A percentile compares a stretch with the other conserved stretches of the same genome.
These are phyloP conservation scores for Myxozyma kluyveri DNA, from an alignment of 805 yeast genomes.

Conservation along the genomic window DNA sequence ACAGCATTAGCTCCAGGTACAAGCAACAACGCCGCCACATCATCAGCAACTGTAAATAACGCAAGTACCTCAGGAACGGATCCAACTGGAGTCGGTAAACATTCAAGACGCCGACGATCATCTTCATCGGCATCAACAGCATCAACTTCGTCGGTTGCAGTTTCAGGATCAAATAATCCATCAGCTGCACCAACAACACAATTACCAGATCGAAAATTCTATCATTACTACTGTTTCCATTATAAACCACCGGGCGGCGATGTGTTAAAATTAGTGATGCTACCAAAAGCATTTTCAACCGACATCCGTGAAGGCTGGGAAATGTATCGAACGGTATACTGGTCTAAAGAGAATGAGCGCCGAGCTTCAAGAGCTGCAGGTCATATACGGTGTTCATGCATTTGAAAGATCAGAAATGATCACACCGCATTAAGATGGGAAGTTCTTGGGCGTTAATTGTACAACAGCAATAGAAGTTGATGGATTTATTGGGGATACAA, in stretches of 20 bases:
- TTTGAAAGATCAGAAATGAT: no score
- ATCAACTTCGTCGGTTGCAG: constrained; percentile 2
- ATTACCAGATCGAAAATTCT: constrained; percentile 6
- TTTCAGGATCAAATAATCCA: neutral
- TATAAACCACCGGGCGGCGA: constrained; percentile 52
- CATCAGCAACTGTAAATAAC: neutral
- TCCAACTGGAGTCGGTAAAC: no score
- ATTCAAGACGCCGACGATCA: constrained; percentile 17
- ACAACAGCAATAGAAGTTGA: no score
- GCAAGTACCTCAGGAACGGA: neutral
- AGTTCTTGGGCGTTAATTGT: no score
- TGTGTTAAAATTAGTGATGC: constrained; percentile 76
- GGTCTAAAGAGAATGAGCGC: constrained; percentile 70
- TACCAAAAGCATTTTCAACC: constrained; percentile 76
- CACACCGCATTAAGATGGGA: no score
- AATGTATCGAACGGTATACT: constrained; percentile 84
- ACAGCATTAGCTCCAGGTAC: constrained; percentile 1
- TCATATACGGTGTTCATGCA: constrained; percentile 19
- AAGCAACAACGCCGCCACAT: neutral
- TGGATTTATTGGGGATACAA: no score
- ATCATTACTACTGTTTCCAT: constrained; percentile 26
- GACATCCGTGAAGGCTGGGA: constrained; percentile 95
- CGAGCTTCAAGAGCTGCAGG: constrained; percentile 26
- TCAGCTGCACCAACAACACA: no score
- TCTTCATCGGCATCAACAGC: constrained; percentile 18